Evolutionary conservation across 2,329 filamentous ascomycete genomes (phyloP).

Genomic region (Chaetomium sp.): DNA sequence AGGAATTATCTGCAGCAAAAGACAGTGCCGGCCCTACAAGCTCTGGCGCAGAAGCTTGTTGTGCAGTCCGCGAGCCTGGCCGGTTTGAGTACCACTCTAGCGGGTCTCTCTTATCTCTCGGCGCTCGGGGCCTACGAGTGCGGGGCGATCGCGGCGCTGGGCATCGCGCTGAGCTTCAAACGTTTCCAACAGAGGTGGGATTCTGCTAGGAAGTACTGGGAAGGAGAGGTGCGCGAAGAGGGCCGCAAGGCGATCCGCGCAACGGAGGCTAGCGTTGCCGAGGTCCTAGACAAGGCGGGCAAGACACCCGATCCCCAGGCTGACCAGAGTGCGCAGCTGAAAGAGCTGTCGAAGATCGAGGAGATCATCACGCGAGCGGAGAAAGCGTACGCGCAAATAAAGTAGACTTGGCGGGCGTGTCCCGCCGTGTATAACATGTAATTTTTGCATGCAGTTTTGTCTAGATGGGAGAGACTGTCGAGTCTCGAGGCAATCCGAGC

Average conservation of each 20-base stretch:
- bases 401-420: conserved; percentile 39
- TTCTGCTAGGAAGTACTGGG: conserved; percentile 61
- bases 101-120: conserved; percentile 59
- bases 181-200: conserved; percentile 67
- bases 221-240: conserved; percentile 67
- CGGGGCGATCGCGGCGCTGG: conserved; percentile 62
- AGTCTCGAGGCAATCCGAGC: conserved; percentile 13
- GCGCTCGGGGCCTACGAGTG: conserved; percentile 62
- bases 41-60: conserved; percentile 72
- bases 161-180: conserved; percentile 60
- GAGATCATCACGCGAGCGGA: conserved; percentile 53
- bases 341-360: conserved; percentile 46
- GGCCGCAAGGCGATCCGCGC: conserved; percentile 63
- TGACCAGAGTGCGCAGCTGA: conserved; percentile 29
- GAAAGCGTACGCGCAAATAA: conserved; percentile 51
- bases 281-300: conserved; percentile 46
- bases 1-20: conserved; percentile 67
- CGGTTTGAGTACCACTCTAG: conserved; percentile 59
- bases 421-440: conserved; percentile 29
- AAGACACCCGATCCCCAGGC: conserved; percentile 32
- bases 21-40: conserved; percentile 71
- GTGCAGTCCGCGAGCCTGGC: conserved; percentile 75
- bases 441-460: conserved; percentile 26
- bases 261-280: conserved; percentile 55
- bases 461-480: conserved; percentile 10